phyloP scores from a whole-genome alignment of 371 early-diverging fungal genomes.

The Apophysomyces sp. region DNA sequence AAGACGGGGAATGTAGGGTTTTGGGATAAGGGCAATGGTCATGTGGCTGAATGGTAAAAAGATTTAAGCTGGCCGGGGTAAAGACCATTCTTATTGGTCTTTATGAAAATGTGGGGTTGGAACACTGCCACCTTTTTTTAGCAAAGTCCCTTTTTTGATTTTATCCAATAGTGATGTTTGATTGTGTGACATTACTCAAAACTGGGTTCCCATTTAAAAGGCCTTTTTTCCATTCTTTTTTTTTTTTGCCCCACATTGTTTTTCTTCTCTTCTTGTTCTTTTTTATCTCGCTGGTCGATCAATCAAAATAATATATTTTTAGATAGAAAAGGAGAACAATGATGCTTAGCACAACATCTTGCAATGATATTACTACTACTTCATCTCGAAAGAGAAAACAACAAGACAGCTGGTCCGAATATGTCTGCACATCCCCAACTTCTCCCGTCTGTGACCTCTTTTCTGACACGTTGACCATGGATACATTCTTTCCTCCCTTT shows the following conservation, averaged over 20 bases:
- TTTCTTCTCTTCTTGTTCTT: slow-evolving; percentile 1
- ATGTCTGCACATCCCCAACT: slow-evolving; percentile 26
- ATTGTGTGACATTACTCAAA: not conserved
- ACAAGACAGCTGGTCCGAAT: slow-evolving; percentile 29
- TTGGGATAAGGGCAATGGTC: not conserved
- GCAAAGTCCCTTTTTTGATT: not conserved
- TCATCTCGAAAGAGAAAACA: slow-evolving; percentile 32
- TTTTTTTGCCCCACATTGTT: not conserved
- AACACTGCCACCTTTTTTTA: slow-evolving; percentile 1
- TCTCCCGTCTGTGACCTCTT: slow-evolving; percentile 12
- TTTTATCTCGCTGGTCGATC: slow-evolving; percentile 1
- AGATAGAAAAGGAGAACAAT: not conserved
- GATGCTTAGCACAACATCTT: slow-evolving; percentile 9
- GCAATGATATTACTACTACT: not conserved
- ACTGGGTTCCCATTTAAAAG: not conserved
- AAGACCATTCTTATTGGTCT: not conserved
- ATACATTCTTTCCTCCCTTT: not conserved
- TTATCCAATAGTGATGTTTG: not conserved
- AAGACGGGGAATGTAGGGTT: not conserved
- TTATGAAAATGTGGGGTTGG: not conserved
- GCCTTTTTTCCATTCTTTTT: not conserved
- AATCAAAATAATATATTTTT: not conserved
- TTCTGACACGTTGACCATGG: not conserved
- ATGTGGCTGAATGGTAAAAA: not conserved
- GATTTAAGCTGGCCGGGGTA: not conserved